Conservation (phyloP, 2,329 filamentous ascomycete species). For the Cladosporium sp. region DNA sequence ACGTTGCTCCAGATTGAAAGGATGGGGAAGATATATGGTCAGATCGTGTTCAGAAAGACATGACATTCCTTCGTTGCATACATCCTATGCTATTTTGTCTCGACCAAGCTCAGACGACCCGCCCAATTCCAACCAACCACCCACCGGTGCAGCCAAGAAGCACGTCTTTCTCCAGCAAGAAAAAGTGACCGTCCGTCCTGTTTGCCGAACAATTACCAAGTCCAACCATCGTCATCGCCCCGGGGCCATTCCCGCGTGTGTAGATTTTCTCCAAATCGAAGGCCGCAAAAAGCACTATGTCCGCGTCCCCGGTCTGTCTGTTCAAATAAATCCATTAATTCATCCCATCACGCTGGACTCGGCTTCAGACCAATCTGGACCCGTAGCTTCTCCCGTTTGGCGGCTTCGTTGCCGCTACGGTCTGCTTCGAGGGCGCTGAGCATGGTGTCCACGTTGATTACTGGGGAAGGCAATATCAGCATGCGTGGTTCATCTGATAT, state of each 20-base stretch:
- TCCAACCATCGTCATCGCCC: not conserved
- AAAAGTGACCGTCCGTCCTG: not conserved
- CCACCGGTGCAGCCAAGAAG: conserved; percentile 4
- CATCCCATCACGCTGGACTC: conserved; percentile 24
- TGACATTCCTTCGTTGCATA: too few species aligned
- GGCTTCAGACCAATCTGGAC: conserved; percentile 29
- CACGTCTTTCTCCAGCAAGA: not conserved
- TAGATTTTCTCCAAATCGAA: too few species aligned
- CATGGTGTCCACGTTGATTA: conserved; percentile 26
- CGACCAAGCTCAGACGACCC: too few species aligned
- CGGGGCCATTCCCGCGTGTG: not conserved
- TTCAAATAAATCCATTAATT: too few species aligned
- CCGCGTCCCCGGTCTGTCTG: too few species aligned
- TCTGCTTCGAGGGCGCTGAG: conserved; percentile 29
- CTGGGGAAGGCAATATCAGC: conserved; percentile 11
- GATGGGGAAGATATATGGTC: not conserved
- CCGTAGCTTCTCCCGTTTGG: conserved; percentile 27
- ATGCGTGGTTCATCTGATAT: not conserved
- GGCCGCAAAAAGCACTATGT: too few species aligned
- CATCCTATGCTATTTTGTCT: too few species aligned
- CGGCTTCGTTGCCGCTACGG: conserved; percentile 26
- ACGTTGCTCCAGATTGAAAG: not conserved
- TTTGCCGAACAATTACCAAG: not conserved
- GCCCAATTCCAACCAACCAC: not conserved
- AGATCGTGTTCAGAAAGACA: too few species aligned